phyloP scores from a whole-genome alignment of 768 basidiomycete genomes.

The Mycena floridula region DNA sequence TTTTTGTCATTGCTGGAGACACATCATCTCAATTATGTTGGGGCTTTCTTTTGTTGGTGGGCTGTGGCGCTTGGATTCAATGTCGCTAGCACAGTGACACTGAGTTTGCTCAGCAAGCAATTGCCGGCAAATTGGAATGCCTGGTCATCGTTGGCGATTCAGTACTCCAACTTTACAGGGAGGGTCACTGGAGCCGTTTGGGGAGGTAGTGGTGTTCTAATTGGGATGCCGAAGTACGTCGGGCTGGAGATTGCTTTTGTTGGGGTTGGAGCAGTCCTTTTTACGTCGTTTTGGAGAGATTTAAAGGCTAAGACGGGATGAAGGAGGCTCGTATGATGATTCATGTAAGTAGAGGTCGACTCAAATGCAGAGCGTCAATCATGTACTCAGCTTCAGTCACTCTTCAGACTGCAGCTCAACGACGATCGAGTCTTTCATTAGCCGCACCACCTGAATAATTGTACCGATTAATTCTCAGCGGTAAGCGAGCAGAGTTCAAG shows the following conservation, averaged over 20 bases:
- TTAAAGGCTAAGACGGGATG: too few species aligned
- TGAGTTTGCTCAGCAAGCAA: slow-evolving; percentile 64
- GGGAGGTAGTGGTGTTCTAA: slow-evolving; percentile 52
- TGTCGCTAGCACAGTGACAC: slow-evolving; percentile 61
- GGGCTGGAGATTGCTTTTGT: slow-evolving; percentile 57
- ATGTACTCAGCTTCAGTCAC: too few species aligned
- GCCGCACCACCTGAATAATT: too few species aligned
- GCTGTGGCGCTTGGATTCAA: slow-evolving; percentile 69
- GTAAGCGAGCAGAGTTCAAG: too few species aligned
- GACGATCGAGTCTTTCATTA: too few species aligned
- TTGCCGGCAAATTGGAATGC: slow-evolving; percentile 58
- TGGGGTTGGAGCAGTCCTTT: slow-evolving; percentile 52
- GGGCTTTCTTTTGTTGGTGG: slow-evolving; percentile 47
- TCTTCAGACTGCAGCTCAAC: too few species aligned
- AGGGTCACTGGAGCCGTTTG: slow-evolving; percentile 60
- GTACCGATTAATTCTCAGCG: too few species aligned
- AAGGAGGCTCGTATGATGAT: too few species aligned
- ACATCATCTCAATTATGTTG: slow-evolving; percentile 36
- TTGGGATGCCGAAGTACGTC: slow-evolving; percentile 48
- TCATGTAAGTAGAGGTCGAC: too few species aligned
- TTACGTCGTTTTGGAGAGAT: too few species aligned
- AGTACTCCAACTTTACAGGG: slow-evolving; percentile 66
- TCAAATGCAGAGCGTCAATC: too few species aligned
- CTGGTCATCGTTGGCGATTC: slow-evolving; percentile 50
- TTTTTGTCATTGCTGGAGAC: slow-evolving; percentile 40